Evolutionary conservation across 495 filamentous ascomycete genomes (phyloP).

Genomic region (Talaromyces liani): DNA sequence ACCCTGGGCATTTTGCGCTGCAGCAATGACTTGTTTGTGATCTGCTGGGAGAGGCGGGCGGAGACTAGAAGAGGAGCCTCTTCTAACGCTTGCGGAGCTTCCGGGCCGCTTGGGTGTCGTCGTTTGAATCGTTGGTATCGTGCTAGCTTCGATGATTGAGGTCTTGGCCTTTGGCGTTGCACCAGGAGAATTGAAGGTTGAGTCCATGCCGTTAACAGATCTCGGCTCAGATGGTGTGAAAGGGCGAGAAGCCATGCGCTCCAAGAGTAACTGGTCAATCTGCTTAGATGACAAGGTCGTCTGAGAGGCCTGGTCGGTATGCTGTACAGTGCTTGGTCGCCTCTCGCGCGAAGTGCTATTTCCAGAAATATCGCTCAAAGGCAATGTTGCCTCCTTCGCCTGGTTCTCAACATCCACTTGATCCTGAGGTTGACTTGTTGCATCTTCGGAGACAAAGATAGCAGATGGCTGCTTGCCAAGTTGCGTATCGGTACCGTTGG

Average conservation of each 20-base stretch:
- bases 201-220: conserved; percentile 7
- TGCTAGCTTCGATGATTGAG: conserved; percentile 30
- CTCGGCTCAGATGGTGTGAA: conserved; percentile 15
- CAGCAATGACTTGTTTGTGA: conserved; percentile 76
- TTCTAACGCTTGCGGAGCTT: conserved; percentile 59
- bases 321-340: conserved; percentile 30
- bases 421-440: conserved; percentile 37
- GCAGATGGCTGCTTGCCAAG: conserved; percentile 14
- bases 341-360: conserved; percentile 28
- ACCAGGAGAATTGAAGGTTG: conserved; percentile 22
- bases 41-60: conserved; percentile 76
- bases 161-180: conserved; percentile 30
- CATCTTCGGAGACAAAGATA: conserved; percentile 46
- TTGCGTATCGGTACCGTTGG: conserved; percentile 12
- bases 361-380: conserved; percentile 36
- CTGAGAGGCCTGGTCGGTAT: conserved; percentile 62
- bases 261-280: conserved; percentile 59
- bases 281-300: conserved; percentile 65
- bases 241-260: conserved; percentile 25
- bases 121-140: conserved; percentile 20
- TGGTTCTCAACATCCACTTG: conserved; percentile 28
- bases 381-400: conserved; percentile 21
- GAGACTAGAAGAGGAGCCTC: conserved; percentile 27
- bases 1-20: conserved; percentile 49
- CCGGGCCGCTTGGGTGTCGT: conserved; percentile 49